Conservation (phyloP, 768 basidiomycete species). For the Daedaleopsis sinensis region DNA sequence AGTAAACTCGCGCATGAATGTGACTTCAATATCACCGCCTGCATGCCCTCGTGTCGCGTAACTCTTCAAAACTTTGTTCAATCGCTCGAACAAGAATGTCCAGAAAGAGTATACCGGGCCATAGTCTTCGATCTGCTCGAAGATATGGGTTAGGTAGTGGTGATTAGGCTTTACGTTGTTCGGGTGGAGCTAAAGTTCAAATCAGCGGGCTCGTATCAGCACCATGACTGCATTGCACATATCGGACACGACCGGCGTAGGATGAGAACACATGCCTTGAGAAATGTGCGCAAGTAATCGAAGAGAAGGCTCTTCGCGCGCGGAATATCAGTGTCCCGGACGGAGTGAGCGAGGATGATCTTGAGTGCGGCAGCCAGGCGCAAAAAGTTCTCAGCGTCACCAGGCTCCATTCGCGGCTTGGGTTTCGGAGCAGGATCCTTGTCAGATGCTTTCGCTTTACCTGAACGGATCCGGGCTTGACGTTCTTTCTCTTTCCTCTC, state of each 20-base stretch:
- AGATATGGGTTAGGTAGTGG: constrained; percentile 28
- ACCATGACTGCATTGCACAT: constrained; percentile 1
- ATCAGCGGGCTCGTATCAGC: too few relatives aligned
- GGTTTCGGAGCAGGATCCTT: too few relatives aligned
- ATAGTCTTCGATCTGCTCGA: constrained; percentile 26
- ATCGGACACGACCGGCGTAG: too few relatives aligned
- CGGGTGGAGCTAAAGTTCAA: constrained; percentile 20
- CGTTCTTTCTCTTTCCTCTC: neutral
- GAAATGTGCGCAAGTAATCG: constrained; percentile 20
- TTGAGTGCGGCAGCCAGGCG: constrained; percentile 21
- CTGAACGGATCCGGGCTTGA: too few relatives aligned
- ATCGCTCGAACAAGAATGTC: constrained; percentile 34
- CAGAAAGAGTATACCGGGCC: constrained; percentile 37
- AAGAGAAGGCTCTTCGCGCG: constrained; percentile 10
- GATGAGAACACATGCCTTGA: too few relatives aligned
- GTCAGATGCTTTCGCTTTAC: too few relatives aligned
- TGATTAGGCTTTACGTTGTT: constrained; percentile 23
- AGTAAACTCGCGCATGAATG: constrained; percentile 30
- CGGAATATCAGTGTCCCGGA: constrained; percentile 7
- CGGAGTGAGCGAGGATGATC: constrained; percentile 22
- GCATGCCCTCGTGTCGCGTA: constrained; percentile 30
- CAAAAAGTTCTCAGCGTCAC: constrained; percentile 19
- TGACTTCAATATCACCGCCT: constrained; percentile 32
- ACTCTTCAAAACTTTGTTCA: constrained; percentile 36
- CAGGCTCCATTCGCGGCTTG: constrained; percentile 12